Evolutionary conservation across 2,329 filamentous ascomycete species (phyloP), one percentile per base, ranked within the genome.

Genomic region (Hymenoscyphus occultus): DNA sequence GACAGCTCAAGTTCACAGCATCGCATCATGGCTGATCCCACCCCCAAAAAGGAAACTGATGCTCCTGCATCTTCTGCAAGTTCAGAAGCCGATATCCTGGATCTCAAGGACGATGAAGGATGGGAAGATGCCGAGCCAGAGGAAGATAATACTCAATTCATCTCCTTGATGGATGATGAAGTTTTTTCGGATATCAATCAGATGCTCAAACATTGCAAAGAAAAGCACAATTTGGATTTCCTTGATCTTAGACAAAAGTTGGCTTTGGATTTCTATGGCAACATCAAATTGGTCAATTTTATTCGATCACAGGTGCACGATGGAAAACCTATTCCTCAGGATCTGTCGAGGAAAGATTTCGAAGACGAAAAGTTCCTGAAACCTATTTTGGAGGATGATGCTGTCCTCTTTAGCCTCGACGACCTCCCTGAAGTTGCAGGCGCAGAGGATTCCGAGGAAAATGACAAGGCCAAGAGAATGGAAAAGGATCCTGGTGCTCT

Each of bases 351-450:
- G 42, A 79, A 81, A 1, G 81, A 87, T 32, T 87, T 97, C 68
- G 83, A 87, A n/a, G 86, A 92, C 67, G 94, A 98, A 69, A 83
- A 84, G 69, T 96, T 88, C 74, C 82, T 99, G 65, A 90, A 90
- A 74, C 95, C 95, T 0, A 88, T 93, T 3, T 79, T 99, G 7
- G 89, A 95, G 65, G 92, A 97, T 70, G 95, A 99, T 76, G 91
- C 93, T 3, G 81, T 98, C 62, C 86, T 99, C 39, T 93, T 96
- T 75, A 91, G 86, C 64, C 82, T 99, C 22, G 94, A 96, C 69
- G 95, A 97, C 68, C 81, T 96, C 19, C 81, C 83, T 39, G 81
- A 84, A 39, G 72, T 77, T 39, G 72, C 72, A 45, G 69, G 76
- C 22, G 69, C 71, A 62, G 74, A 79, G 60, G 74, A 76, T 56